Conservation (phyloP, 495 filamentous ascomycete species). For the Talaromyces stipitatus region DNA sequence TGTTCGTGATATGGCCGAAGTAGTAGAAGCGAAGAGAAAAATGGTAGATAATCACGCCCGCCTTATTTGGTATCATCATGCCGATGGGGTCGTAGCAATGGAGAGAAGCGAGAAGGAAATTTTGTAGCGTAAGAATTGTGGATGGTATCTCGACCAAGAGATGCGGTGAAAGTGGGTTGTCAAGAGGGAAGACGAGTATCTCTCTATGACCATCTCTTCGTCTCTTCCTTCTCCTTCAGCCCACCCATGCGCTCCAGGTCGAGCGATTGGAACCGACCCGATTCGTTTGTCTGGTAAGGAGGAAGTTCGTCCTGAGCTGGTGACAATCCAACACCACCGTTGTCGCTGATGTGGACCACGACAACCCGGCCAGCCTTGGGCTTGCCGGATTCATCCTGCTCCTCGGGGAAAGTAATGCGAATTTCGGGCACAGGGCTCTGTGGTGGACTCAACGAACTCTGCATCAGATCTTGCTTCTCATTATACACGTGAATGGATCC, state of each 20-base stretch:
- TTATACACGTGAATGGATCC: conserved; percentile 68
- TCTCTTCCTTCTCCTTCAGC: conserved; percentile 74
- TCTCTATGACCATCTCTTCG: conserved; percentile 27
- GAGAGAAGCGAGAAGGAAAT: conserved; percentile 15
- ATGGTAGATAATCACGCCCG: conserved; percentile 8
- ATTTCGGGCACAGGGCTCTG: conserved; percentile 90
- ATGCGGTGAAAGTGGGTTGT: background rate
- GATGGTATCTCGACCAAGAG: background rate
- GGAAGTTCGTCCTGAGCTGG: conserved; percentile 77
- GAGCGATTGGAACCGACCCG: conserved; percentile 76
- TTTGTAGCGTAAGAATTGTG: conserved; percentile 14
- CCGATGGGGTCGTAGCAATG: conserved; percentile 8
- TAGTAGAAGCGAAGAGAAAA: conserved; percentile 17
- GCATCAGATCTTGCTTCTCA: conserved; percentile 64
- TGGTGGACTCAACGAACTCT: conserved; percentile 66
- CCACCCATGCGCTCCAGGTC: conserved; percentile 94
- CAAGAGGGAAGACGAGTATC: background rate
- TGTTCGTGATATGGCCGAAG: conserved; percentile 15
- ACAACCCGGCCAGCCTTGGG: conserved; percentile 80
- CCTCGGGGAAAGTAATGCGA: conserved; percentile 96
- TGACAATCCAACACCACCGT: conserved; percentile 74
- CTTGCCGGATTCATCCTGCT: conserved; percentile 77
- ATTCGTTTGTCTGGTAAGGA: conserved; percentile 72
- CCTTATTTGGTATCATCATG: conserved; percentile 7
- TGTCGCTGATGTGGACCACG: conserved; percentile 87